Evolutionary conservation across 148 eudicot species (phyloP), one percentile per base, ranked within the genome.

Genomic region (Gaultheria prostrata): DNA sequence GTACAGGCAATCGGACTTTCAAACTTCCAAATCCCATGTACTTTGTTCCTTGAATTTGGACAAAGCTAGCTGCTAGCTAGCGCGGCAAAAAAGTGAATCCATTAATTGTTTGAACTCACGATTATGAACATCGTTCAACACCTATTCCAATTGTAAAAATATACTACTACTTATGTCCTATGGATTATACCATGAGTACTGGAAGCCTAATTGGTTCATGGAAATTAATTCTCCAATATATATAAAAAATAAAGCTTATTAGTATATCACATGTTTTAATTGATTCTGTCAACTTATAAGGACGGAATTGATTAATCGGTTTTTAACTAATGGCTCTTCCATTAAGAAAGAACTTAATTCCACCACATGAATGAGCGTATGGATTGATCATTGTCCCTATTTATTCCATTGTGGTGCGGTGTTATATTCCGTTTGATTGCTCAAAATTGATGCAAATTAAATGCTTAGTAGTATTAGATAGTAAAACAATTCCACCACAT

Each of bases 21-120:
- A 95, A 95, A 84, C 86, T 95, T 63, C 97, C 98, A 1, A 95
- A 95, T 88, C 97, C 98, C 51, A 93, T 95, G 97, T 95, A 95
- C 84, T 93, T 88, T 87, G 94, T 95, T 80, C 98, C 98, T 33
- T 95, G 33, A 67, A 0, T 61, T 35, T 39, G 43, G 43, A 39
- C 43, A 39, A 39, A 39, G 43, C 43, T 39, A 39, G 43, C 43
- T 39, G 43, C 43, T 39, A 39, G 43, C 43, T 39, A 39, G 4
- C 43, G 43, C 43, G 43, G 43, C 6, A 39, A 39, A 39, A 39
- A 61, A 61, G 67, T 61, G 67, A 67, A 67, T 11, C 33, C 6
- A 65, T 1, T 32, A 65, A 21, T 56, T 6, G 9, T 59, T 20
- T 7, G 9, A 59, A 59, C 9, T 57, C 63, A 15, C 4, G 24